Conservation (phyloP, 1,139 yeast genomes). For the Suhomyces bribrorum region DNA sequence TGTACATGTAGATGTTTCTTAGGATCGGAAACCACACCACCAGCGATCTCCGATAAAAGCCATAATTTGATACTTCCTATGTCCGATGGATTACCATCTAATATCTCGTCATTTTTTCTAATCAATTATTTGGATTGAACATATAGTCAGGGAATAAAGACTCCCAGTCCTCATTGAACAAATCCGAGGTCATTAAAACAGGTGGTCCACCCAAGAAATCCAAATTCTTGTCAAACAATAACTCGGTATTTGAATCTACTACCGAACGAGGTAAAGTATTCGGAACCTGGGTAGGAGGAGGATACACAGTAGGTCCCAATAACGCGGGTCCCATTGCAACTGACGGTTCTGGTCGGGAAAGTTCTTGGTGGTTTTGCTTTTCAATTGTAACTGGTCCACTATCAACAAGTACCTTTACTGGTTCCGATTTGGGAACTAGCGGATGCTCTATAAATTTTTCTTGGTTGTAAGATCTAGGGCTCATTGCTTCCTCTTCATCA, state of each 20-base stretch:
- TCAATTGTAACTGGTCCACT: conserved; percentile 3
- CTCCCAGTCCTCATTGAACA: conserved; percentile 54
- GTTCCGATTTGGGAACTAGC: neutral
- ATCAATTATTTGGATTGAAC: conserved; percentile 17
- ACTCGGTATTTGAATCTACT: conserved; percentile 24
- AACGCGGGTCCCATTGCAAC: neutral
- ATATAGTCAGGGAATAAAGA: conserved; percentile 47
- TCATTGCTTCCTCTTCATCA: conserved; percentile 7
- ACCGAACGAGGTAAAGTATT: conserved; percentile 13
- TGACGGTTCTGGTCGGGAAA: conserved; percentile 2
- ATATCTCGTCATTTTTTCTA: too few species aligned
- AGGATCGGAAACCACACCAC: too few species aligned
- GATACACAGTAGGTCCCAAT: neutral
- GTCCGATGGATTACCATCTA: neutral
- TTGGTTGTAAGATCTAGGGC: neutral
- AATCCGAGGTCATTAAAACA: conserved; percentile 53
- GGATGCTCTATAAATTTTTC: neutral
- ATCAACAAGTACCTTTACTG: neutral
- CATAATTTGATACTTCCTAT: too few species aligned
- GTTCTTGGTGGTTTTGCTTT: conserved; percentile 6
- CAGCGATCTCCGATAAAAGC: too few species aligned
- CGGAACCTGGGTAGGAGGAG: neutral
- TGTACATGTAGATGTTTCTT: too few species aligned
- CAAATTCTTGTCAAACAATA: conserved; percentile 28
- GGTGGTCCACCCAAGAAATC: conserved; percentile 57